Percentiles rank a stretch among this genome's conserved stretches.
phyloP scores from a whole-genome alignment of 192 early-diverging fungal species.

The Obelidium mucronatum region DNA sequence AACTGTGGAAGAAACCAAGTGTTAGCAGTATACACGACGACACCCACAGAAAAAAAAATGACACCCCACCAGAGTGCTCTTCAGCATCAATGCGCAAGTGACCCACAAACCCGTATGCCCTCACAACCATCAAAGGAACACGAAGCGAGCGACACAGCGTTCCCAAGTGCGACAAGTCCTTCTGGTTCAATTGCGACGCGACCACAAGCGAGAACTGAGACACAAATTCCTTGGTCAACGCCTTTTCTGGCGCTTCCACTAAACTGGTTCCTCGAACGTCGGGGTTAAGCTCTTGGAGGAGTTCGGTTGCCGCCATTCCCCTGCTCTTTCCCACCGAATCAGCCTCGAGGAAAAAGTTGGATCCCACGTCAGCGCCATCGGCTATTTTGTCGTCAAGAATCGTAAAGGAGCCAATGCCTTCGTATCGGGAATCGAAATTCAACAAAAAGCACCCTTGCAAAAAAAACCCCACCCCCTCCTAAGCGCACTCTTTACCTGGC shows the following conservation, averaged over 20 bases:
- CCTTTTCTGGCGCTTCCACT: slow-evolving; percentile 47
- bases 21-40: background rate
- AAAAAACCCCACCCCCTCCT: background rate
- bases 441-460: background rate
- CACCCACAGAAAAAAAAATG: slow-evolving; percentile 12
- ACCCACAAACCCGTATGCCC: slow-evolving; percentile 80
- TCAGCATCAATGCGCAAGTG: slow-evolving; percentile 70
- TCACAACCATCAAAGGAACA: slow-evolving; percentile 75
- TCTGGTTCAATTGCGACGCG: slow-evolving; percentile 65
- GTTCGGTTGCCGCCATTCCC: slow-evolving; percentile 65
- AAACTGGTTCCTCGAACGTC: slow-evolving; percentile 75
- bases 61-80: slow-evolving; percentile 78
- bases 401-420: slow-evolving; percentile 89
- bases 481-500: slow-evolving; percentile 71
- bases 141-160: slow-evolving; percentile 65
- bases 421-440: background rate
- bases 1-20: slow-evolving; percentile 60
- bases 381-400: slow-evolving; percentile 80
- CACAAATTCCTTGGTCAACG: slow-evolving; percentile 56
- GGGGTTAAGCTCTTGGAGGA: slow-evolving; percentile 87
- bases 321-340: slow-evolving; percentile 70
- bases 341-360: slow-evolving; percentile 91
- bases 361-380: slow-evolving; percentile 73
- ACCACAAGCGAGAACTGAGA: slow-evolving; percentile 79
- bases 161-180: slow-evolving; percentile 62